Conservation (phyloP, 1,284 basidiomycete genomes). For the Cerioporus squamosus region DNA sequence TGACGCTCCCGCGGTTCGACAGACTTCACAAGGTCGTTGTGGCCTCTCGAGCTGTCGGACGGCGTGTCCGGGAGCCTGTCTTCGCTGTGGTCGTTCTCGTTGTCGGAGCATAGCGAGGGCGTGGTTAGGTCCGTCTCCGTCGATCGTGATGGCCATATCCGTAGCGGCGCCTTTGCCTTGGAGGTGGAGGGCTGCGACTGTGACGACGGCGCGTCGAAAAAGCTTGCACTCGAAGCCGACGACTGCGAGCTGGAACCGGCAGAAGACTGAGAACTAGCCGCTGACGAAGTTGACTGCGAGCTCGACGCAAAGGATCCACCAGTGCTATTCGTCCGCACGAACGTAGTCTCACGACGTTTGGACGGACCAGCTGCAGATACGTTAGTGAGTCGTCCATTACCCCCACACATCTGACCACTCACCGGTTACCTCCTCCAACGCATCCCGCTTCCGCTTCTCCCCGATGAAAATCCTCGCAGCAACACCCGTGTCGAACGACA, state of each 20-base stretch:
- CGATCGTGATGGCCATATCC: slow-evolving; percentile 32
- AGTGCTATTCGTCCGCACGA: slow-evolving; percentile 10
- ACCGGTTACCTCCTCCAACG: slow-evolving; percentile 16
- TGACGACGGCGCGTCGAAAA: slow-evolving; percentile 8
- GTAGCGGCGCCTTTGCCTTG: slow-evolving; percentile 7
- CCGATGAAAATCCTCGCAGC: slow-evolving; percentile 25
- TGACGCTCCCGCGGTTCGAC: background rate
- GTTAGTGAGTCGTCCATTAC: background rate
- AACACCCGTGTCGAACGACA: slow-evolving; percentile 24
- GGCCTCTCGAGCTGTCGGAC: slow-evolving; percentile 16
- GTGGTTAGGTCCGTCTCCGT: slow-evolving; percentile 44
- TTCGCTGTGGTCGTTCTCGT: slow-evolving; percentile 43
- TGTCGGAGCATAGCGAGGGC: slow-evolving; percentile 74
- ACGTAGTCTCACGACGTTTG: slow-evolving; percentile 17
- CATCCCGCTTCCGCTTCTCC: slow-evolving; percentile 30
- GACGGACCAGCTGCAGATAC: slow-evolving; percentile 13
- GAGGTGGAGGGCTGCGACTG: slow-evolving; percentile 11
- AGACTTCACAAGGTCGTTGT: background rate
- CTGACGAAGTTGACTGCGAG: slow-evolving; percentile 9
- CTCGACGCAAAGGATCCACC: slow-evolving; percentile 6
- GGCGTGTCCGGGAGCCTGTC: slow-evolving; percentile 37
- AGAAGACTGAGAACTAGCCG: slow-evolving; percentile 16
- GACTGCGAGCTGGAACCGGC: slow-evolving; percentile 7
- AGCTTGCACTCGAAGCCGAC: slow-evolving; percentile 2
- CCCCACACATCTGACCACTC: background rate